Base-by-base conservation (phyloP, 805 yeast species). In the Wickerhamomyces queroliae region DNA sequence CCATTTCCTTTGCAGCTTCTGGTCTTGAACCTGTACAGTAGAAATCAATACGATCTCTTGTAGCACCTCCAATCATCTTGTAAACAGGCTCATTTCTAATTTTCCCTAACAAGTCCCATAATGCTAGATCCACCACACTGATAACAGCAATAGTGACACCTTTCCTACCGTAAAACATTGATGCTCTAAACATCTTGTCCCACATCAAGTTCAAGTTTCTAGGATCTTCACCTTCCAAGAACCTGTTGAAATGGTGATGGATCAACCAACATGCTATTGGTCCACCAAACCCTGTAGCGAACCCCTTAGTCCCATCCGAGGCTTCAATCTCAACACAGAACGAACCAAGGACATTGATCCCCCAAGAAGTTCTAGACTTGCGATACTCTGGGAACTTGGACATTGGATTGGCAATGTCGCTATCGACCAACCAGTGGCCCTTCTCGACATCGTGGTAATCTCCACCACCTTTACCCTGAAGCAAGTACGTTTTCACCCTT, bases 271-370 rank as follows among this genome's bases (percentile, higher is more conserved):
- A 68, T 5, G 72, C 73, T 21, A 68, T 64, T 38, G 70, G 70
- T n/a, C 76, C 76, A 33, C 76, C 76, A 49, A 70, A 69, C 16
- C 76, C 76, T 30, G 75, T 70, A 15, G 75, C 75, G 41, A 70
- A 69, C 29, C 76, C 76, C 37, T 56, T 67, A 13, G 73, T 63
- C 38, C 76, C 76, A 48, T 70, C 74, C 15, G 64, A 54, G 26
- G 76, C 70, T 49, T 64, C 70, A 37, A 70, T 56, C 49, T 70
- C 74, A 38, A 70, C 68, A 54, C 70, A 68, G 58, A 70, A 70
- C 10, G 75, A 69, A 13, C 75, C 76, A 35, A 70, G 52, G 13
- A 71, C 76, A 49, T 70, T 70, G 56, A 70, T 67, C 41, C 76
- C 76, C 74, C 75, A 70, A 35, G 67, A 59, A 13, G 69, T 65